Evolutionary conservation across 805 yeast genomes (phyloP).

Genomic region (Candida broadrunensis): DNA sequence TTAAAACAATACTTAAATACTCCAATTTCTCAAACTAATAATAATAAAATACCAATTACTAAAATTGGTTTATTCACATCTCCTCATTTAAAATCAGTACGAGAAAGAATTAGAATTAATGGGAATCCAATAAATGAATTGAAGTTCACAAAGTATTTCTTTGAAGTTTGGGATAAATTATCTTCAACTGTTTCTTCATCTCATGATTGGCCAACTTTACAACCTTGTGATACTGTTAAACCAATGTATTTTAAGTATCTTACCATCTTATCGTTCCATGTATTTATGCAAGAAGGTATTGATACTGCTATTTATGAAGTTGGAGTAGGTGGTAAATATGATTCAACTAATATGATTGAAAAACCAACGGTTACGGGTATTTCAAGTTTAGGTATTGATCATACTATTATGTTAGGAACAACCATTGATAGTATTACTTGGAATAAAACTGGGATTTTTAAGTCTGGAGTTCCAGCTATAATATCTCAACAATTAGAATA

Average conservation of each 20-base stretch:
- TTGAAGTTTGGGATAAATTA: slow-evolving; percentile 88
- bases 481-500: slow-evolving; percentile 55
- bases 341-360: slow-evolving; percentile 86
- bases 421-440: slow-evolving; percentile 90
- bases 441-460: slow-evolving; percentile 95
- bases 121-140: slow-evolving; percentile 82
- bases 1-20: slow-evolving; percentile 54
- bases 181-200: slow-evolving; percentile 55
- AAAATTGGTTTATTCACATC: slow-evolving; percentile 94
- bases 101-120: slow-evolving; percentile 87
- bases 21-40: neutral
- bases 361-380: slow-evolving; percentile 85
- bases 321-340: slow-evolving; percentile 97
- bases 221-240: slow-evolving; percentile 67
- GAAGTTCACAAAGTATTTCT: slow-evolving; percentile 82
- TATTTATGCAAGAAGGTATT: slow-evolving; percentile 84
- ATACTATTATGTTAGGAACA: slow-evolving; percentile 78
- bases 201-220: slow-evolving; percentile 56
- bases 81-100: slow-evolving; percentile 89
- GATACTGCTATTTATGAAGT: slow-evolving; percentile 95
- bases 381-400: slow-evolving; percentile 87
- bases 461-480: slow-evolving; percentile 61
- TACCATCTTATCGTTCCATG: slow-evolving; percentile 87
- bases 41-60: slow-evolving; percentile 24
- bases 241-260: slow-evolving; percentile 93